A percentile compares a stretch with the other conserved stretches of the same genome.
Conservation (phyloP, 495 filamentous ascomycete genomes). For the Hypomontagnella monticulosa region DNA sequence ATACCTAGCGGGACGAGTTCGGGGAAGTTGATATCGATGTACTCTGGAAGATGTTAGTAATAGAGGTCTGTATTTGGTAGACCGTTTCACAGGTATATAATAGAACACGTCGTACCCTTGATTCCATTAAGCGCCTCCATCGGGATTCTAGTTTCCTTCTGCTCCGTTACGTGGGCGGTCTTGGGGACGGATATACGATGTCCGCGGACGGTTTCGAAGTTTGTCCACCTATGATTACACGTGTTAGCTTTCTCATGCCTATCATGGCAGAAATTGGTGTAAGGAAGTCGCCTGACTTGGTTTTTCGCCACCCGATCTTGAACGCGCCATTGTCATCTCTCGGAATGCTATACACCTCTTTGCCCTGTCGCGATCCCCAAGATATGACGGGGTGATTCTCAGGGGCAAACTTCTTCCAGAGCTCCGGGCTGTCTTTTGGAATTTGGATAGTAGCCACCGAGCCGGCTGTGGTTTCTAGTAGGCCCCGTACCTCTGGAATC, state of each 20-base stretch:
- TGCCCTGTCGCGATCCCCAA: slow-evolving; percentile 48
- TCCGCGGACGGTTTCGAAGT: slow-evolving; percentile 31
- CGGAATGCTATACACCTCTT: slow-evolving; percentile 54
- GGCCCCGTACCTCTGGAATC: slow-evolving; percentile 44
- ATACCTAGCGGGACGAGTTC: slow-evolving; percentile 51
- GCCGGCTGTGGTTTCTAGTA: slow-evolving; percentile 58
- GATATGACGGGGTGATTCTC: slow-evolving; percentile 50
- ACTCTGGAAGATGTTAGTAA: slow-evolving; percentile 18
- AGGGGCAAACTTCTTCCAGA: slow-evolving; percentile 47
- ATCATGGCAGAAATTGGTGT: not conserved
- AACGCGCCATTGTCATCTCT: slow-evolving; percentile 49
- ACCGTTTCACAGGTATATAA: too few species aligned
- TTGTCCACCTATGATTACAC: slow-evolving; percentile 34
- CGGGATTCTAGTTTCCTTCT: slow-evolving; percentile 49
- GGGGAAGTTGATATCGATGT: slow-evolving; percentile 46
- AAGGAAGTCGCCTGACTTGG: slow-evolving; percentile 48
- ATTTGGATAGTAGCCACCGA: slow-evolving; percentile 51
- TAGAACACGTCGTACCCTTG: slow-evolving; percentile 35
- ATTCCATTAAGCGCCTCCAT: slow-evolving; percentile 46
- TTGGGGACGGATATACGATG: slow-evolving; percentile 37
- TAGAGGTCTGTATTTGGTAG: slow-evolving; percentile 16
- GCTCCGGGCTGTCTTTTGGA: slow-evolving; percentile 37
- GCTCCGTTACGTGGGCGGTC: slow-evolving; percentile 38
- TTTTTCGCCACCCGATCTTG: slow-evolving; percentile 59
- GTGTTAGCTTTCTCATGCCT: not conserved